Evolutionary conservation across 106 monocot species (phyloP), one percentile per base, ranked within the genome.

Genomic region (Dioscorea dumetorum): DNA sequence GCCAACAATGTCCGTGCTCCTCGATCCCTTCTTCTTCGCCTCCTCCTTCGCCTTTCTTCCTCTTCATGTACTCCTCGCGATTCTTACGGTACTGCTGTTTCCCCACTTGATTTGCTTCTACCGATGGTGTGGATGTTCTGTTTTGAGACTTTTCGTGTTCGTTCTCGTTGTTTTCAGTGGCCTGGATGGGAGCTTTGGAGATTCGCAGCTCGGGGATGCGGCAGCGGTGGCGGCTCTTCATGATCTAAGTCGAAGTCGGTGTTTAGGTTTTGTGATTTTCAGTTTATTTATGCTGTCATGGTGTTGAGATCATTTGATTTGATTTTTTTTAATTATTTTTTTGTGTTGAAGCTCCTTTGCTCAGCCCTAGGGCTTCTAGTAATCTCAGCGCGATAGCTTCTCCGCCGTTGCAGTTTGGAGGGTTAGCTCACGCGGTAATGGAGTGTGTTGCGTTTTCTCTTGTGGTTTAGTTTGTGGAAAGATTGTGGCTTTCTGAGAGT

Each of bases 281-380:
- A 64, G 8, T 1, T 1, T 1, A 48, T 50, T 50, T 5, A 33
- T 22, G 24, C 59, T 12, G 8, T 8, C 60, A 48, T 20, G 23
- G 22, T 35, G 31, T 35, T 13, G 23, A 22, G n/a, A n/a, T n/a
- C n/a, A n/a, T n/a, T n/a, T 20, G 72, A 16, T 72, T 22, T 22
- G 62, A 9, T 32, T 24, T 32, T 52, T 8, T n/a, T 49, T 51
- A 24, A 19, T 79, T 59, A 24, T 70, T 70, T 24, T 70, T 66
- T 33, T 34, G 22, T 11, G 48, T 58, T 49, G 60, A 69, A 93
- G 88, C 83, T 51, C 83, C 89, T 18, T 79, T 88, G 20, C 73
- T 83, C 13, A 89, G 83, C 63, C 82, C 88, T 22, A 94, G 82
- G 59, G 80, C 80, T 8, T 84, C 86, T 4, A 87, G 87, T 77